Percentiles rank a stretch among this genome's conserved stretches.
Evolutionary conservation across 2,329 filamentous ascomycete genomes (phyloP).

Genomic region (Blastomyces silverae): DNA sequence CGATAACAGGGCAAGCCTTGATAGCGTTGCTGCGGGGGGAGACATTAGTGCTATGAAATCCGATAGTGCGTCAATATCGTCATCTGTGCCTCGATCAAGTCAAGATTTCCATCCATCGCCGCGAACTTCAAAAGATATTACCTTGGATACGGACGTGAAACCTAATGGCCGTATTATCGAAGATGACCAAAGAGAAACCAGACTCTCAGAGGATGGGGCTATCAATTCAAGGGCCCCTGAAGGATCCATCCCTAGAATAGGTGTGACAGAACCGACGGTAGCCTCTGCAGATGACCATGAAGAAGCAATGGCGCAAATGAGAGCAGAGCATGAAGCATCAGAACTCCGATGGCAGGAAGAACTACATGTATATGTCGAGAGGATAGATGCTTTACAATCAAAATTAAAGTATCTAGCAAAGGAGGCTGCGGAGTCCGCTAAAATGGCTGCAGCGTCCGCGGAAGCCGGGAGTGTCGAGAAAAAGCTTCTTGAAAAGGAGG

Average conservation of each 20-base stretch:
- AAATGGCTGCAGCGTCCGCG: slow-evolving; percentile 57
- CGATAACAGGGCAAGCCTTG: slow-evolving; percentile 36
- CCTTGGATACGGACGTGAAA: slow-evolving; percentile 20
- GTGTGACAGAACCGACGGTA: slow-evolving; percentile 17
- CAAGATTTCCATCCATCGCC: slow-evolving; percentile 26
- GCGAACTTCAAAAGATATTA: slow-evolving; percentile 28
- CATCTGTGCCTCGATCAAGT: slow-evolving; percentile 25
- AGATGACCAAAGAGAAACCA: slow-evolving; percentile 12
- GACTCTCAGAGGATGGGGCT: background rate
- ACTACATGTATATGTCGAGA: slow-evolving; percentile 73
- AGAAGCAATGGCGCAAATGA: slow-evolving; percentile 44
- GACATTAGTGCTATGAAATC: slow-evolving; percentile 22
- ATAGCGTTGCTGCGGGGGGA: slow-evolving; percentile 23
- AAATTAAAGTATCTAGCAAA: slow-evolving; percentile 84
- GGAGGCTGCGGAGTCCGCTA: slow-evolving; percentile 69
- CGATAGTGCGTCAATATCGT: slow-evolving; percentile 17
- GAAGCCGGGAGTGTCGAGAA: slow-evolving; percentile 62
- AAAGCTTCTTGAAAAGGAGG: slow-evolving; percentile 80
- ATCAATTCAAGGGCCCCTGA: slow-evolving; percentile 14
- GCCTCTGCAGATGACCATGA: slow-evolving; percentile 34
- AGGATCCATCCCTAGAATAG: slow-evolving; percentile 20
- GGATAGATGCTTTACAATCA: slow-evolving; percentile 83
- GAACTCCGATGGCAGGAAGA: slow-evolving; percentile 68
- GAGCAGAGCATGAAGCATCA: slow-evolving; percentile 46
- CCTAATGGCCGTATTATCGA: slow-evolving; percentile 2